Evolutionary conservation across 1,139 yeast genomes (phyloP).

Genomic region (Geotrichum aggregatum): DNA sequence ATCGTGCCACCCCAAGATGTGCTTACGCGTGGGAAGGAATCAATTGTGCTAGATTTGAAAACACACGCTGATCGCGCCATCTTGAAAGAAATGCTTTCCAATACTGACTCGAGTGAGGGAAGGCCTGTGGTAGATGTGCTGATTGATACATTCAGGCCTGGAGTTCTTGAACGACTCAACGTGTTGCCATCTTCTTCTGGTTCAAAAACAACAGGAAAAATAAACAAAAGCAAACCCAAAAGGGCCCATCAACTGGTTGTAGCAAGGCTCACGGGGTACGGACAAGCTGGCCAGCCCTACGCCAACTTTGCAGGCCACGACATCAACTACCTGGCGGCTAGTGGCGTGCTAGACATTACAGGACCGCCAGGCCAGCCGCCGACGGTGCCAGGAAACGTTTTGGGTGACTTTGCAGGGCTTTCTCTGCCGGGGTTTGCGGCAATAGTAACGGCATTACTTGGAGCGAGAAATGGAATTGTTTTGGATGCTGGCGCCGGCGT

Average conservation of each 20-base stretch:
- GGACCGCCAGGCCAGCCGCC: conserved; percentile 25
- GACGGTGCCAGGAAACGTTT: conserved; percentile 22
- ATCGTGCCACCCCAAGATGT: conserved; percentile 26
- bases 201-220: conserved; percentile 3
- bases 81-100: conserved; percentile 28
- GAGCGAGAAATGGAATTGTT: conserved; percentile 5
- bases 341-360: conserved; percentile 23
- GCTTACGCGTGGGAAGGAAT: conserved; percentile 38
- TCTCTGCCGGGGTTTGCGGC: conserved; percentile 27
- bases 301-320: conserved; percentile 26
- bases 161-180: conserved; percentile 35
- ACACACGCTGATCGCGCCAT: conserved; percentile 27
- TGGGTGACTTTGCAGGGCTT: conserved; percentile 29
- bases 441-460: conserved; percentile 23
- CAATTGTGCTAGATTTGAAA: conserved; percentile 35
- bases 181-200: conserved; percentile 30
- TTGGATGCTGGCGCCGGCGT: not conserved
- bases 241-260: conserved; percentile 23
- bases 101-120: conserved; percentile 13
- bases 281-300: conserved; percentile 20
- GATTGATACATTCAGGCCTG: conserved; percentile 37
- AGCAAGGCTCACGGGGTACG: conserved; percentile 27
- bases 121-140: conserved; percentile 34
- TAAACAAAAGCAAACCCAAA: too few relatives aligned
- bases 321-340: conserved; percentile 26